A percentile compares a stretch with the other conserved stretches of the same genome.
These are phyloP conservation scores for Pestalotiopsis sp. DNA, from an alignment of 2,329 filamentous ascomycete species.

Conservation along the genomic window DNA sequence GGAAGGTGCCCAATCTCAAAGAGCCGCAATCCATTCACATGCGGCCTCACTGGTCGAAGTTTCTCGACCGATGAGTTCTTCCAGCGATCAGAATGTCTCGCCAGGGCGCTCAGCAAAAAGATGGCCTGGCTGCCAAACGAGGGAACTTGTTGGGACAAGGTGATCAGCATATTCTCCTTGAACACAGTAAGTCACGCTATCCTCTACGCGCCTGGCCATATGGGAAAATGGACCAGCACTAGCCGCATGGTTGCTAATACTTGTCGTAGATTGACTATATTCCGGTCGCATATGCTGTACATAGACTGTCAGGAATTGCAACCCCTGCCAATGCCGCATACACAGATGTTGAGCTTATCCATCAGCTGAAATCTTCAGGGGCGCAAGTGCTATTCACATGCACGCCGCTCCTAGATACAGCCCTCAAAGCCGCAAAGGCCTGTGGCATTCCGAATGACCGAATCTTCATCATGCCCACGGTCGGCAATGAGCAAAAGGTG, in stretches of 20 bases:
- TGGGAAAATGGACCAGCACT: background rate
- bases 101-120: slow-evolving; percentile 66
- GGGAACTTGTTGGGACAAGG: slow-evolving; percentile 78
- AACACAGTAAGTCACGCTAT: slow-evolving; percentile 55
- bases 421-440: slow-evolving; percentile 64
- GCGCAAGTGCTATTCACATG: slow-evolving; percentile 73
- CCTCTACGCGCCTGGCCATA: no score
- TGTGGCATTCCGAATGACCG: slow-evolving; percentile 62
- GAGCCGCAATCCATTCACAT: slow-evolving; percentile 70
- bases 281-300: slow-evolving; percentile 68
- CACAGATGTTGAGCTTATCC: slow-evolving; percentile 65
- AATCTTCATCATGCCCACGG: slow-evolving; percentile 64
- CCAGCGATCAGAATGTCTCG: slow-evolving; percentile 65
- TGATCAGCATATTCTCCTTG: slow-evolving; percentile 70
- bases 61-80: slow-evolving; percentile 65
- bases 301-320: slow-evolving; percentile 68
- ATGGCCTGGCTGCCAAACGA: slow-evolving; percentile 71
- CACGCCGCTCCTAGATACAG: slow-evolving; percentile 61
- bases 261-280: slow-evolving; percentile 63
- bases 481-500: slow-evolving; percentile 37
- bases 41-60: slow-evolving; percentile 67
- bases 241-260: background rate
- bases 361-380: slow-evolving; percentile 67
- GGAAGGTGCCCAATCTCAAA: slow-evolving; percentile 62
- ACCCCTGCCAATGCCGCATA: slow-evolving; percentile 74